A percentile compares a stretch with the other conserved stretches of the same genome.
phyloP scores from a whole-genome alignment of 768 basidiomycete species.

The Mrakia gelida region DNA sequence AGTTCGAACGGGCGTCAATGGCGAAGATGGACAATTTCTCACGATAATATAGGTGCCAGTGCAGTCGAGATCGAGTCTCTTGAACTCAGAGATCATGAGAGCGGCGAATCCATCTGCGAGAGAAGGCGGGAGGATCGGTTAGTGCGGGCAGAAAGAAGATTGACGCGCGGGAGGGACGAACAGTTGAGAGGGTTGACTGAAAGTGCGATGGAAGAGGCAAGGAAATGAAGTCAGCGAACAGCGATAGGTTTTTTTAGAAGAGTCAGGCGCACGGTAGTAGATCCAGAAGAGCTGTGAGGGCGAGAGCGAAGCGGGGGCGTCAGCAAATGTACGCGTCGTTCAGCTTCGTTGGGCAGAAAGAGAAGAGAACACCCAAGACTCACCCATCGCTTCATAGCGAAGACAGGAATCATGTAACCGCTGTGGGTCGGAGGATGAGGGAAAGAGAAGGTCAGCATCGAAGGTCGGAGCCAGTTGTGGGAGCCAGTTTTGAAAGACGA shows the following conservation, averaged over 20 bases:
- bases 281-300: constrained; percentile 23
- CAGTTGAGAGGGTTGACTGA: constrained; percentile 36
- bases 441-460: too few relatives aligned
- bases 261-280: constrained; percentile 23
- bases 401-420: constrained; percentile 34
- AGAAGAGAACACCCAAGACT: not conserved
- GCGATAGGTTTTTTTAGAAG: too few relatives aligned
- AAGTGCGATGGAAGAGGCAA: too few relatives aligned
- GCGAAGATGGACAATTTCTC: not conserved
- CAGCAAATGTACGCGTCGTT: constrained; percentile 31
- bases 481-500: too few relatives aligned
- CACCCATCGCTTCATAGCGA: constrained; percentile 9
- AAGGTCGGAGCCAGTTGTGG: too few relatives aligned
- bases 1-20: too few relatives aligned
- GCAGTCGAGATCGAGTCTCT: constrained; percentile 31
- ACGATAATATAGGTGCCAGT: constrained; percentile 31
- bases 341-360: too few relatives aligned
- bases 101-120: constrained; percentile 37
- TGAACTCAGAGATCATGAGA: constrained; percentile 38
- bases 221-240: too few relatives aligned
- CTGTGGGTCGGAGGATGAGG: too few relatives aligned
- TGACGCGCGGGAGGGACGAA: too few relatives aligned
- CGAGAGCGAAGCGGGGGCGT: constrained; percentile 31
- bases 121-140: too few relatives aligned
- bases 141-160: too few relatives aligned